phyloP scores from a whole-genome alignment of 805 yeast genomes.

The Metschnikowia dekortorum region DNA sequence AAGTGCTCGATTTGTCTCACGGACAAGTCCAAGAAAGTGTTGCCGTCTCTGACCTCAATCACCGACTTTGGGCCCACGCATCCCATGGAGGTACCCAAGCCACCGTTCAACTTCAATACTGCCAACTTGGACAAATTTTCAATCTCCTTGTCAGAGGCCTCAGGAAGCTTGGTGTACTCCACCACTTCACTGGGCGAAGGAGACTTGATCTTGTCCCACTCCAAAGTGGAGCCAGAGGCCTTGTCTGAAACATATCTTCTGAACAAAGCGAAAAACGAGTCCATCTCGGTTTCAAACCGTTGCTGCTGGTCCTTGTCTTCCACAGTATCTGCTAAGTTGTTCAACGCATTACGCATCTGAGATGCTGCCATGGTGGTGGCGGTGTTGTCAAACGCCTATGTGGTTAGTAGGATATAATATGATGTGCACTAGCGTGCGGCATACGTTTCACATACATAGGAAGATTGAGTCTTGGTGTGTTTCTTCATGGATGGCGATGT shows the following conservation, averaged over 20 bases:
- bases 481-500: conserved; percentile 33
- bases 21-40: conserved; percentile 89
- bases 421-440: neutral
- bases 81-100: conserved; percentile 98
- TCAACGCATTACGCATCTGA: conserved; percentile 95
- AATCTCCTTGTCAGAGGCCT: conserved; percentile 22
- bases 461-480: conserved; percentile 67
- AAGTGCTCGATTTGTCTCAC: conserved; percentile 96
- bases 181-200: conserved; percentile 89
- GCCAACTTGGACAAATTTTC: conserved; percentile 76
- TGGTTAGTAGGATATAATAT: conserved; percentile 5
- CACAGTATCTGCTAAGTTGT: conserved; percentile 82
- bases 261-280: conserved; percentile 86
- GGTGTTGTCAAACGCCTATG: conserved; percentile 85
- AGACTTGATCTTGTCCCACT: conserved; percentile 94
- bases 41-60: conserved; percentile 97
- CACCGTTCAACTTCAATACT: conserved; percentile 95
- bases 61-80: conserved; percentile 99
- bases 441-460: conserved; percentile 49
- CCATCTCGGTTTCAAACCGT: conserved; percentile 87
- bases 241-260: conserved; percentile 89
- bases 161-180: conserved; percentile 52
- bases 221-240: conserved; percentile 77
- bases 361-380: conserved; percentile 94
- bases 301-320: conserved; percentile 43